Conservation (phyloP, 192 early-diverging fungal species). For the Pilaira anomala region DNA sequence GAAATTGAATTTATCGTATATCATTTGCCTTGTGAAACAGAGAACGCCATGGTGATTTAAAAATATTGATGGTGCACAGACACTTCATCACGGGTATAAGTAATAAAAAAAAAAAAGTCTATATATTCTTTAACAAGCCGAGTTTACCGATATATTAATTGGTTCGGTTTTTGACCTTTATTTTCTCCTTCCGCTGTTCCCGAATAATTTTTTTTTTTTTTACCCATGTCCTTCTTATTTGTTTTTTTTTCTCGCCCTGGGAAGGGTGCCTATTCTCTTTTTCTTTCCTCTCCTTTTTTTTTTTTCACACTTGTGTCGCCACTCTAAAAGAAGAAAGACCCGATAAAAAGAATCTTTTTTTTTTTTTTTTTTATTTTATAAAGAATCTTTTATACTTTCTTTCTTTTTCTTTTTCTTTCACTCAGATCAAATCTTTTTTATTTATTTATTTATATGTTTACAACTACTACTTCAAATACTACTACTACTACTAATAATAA, state of each 20-base stretch:
- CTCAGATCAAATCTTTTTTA: too few species aligned
- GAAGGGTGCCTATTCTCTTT: background rate
- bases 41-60: constrained; percentile 1
- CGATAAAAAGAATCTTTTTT: too few species aligned
- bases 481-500: too few species aligned
- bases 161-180: constrained; percentile 12
- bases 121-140: background rate
- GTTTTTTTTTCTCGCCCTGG: background rate
- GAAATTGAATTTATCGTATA: constrained; percentile 58
- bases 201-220: background rate
- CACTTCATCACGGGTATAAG: background rate
- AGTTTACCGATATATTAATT: constrained; percentile 8
- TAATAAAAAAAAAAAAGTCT: background rate
- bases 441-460: too few species aligned
- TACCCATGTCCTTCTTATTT: background rate
- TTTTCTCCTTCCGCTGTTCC: constrained; percentile 9
- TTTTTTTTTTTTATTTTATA: background rate
- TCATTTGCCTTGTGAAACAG: constrained; percentile 31
- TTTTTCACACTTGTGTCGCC: too few species aligned
- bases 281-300: background rate
- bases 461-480: too few species aligned
- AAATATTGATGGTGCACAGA: background rate
- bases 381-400: background rate
- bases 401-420: background rate
- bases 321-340: too few species aligned